These are phyloP conservation scores for Plasmopara muralis DNA, from an alignment of 352 stramenopile genomes.

Conservation along the genomic window DNA sequence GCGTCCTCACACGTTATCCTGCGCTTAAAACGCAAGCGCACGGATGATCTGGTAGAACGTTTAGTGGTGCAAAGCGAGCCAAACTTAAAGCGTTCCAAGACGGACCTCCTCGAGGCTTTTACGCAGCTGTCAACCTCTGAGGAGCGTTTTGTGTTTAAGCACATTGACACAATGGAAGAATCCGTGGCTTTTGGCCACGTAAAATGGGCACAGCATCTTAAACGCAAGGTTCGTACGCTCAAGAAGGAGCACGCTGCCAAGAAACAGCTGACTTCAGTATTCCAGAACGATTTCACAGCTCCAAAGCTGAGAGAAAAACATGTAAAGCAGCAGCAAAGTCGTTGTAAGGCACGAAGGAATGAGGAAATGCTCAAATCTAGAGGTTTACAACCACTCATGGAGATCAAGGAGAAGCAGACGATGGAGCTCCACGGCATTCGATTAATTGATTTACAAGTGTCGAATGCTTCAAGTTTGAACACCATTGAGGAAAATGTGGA, in stretches of 20 bases:
- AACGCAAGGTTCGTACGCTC: slow-evolving; percentile 55
- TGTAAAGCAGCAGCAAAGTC: slow-evolving; percentile 51
- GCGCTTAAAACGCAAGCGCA: slow-evolving; percentile 77
- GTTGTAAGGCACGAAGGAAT: slow-evolving; percentile 43
- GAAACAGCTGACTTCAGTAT: slow-evolving; percentile 21
- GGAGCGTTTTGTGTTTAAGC: slow-evolving; percentile 72
- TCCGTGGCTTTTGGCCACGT: slow-evolving; percentile 16
- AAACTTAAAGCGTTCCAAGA: slow-evolving; percentile 20
- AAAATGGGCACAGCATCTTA: slow-evolving; percentile 64
- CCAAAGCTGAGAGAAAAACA: slow-evolving; percentile 27
- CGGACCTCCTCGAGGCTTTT: slow-evolving; percentile 47
- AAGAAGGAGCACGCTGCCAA: slow-evolving; percentile 45
- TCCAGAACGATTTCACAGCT: slow-evolving; percentile 26
- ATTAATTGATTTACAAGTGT: slow-evolving; percentile 54
- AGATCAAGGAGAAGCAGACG: slow-evolving; percentile 60
- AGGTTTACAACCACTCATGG: slow-evolving; percentile 28
- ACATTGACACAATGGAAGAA: slow-evolving; percentile 76
- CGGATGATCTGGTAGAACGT: slow-evolving; percentile 64
- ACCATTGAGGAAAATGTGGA: neutral
- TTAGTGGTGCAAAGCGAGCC: slow-evolving; percentile 57
- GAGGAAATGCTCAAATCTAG: slow-evolving; percentile 47
- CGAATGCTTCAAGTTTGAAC: slow-evolving; percentile 2
- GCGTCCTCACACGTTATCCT: slow-evolving; percentile 33
- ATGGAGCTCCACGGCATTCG: slow-evolving; percentile 51
- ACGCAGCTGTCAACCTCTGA: slow-evolving; percentile 60